Percentiles rank a stretch among this genome's conserved stretches.
Evolutionary conservation across 805 yeast species (phyloP).

Genomic region (Candida quercuum): DNA sequence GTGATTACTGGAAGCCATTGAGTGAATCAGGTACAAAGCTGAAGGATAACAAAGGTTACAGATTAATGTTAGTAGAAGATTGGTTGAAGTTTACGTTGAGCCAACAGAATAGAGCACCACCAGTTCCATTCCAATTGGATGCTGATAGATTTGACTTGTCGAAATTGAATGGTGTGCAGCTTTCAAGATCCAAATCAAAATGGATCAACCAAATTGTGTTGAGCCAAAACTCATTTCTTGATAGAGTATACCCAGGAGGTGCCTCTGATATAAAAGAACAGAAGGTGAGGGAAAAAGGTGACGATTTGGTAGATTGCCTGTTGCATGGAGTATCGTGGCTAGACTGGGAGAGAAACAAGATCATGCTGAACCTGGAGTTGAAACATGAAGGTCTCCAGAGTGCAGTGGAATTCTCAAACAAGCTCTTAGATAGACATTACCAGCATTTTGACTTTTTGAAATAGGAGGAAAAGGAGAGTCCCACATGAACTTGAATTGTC

Average conservation of each 20-base stretch:
- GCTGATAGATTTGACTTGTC: constrained; percentile 6
- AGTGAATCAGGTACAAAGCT: constrained; percentile 1
- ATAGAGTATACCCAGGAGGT: neutral
- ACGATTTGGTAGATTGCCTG: constrained; percentile 22
- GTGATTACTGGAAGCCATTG: constrained; percentile 17
- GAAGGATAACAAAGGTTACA: constrained; percentile 12
- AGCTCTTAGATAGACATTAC: constrained; percentile 6
- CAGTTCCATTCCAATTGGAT: constrained; percentile 7
- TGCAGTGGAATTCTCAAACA: constrained; percentile 13
- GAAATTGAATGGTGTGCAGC: neutral
- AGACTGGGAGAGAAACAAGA: constrained; percentile 22
- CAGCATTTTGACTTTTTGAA: neutral
- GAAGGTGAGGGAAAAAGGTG: constrained; percentile 16
- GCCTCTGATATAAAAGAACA: neutral
- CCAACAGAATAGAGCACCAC: neutral
- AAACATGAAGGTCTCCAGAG: constrained; percentile 11
- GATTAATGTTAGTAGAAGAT: constrained; percentile 15
- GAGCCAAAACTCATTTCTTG: constrained; percentile 1
- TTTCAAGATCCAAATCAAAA: constrained; percentile 7
- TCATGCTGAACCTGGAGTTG: constrained; percentile 17
- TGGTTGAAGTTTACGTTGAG: constrained; percentile 13
- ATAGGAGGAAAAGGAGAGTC: no score
- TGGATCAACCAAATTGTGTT: constrained; percentile 16
- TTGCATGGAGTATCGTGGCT: constrained; percentile 20
- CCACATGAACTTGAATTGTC: no score